Evolutionary conservation across 2,329 filamentous ascomycete genomes (phyloP), one percentile per base, ranked within the genome.

Genomic region (Blastomyces percursus): DNA sequence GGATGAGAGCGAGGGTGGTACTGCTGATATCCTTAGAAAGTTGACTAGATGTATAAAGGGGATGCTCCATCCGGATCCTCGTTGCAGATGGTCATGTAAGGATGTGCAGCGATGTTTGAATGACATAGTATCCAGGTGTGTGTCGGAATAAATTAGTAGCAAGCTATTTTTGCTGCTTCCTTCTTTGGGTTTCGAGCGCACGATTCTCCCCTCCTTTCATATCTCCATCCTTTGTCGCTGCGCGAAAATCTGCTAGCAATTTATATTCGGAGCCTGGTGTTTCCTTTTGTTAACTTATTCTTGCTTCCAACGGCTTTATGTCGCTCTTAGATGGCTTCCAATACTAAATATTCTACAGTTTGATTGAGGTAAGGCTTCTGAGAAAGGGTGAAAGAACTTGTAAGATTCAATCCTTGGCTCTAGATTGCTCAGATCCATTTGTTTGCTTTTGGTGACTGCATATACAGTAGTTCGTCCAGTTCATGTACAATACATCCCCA

Each of bases 51-150:
- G 76, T 62, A 76, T 79, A 19, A 66, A 66, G 54, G 73, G 75
- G 21, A 79, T 79, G 77, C 68, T 79, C 61, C 71, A 76, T 8
- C 71, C 71, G 3, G 69, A 74, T 50, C 70, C 75, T 4, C 66
- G 66, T 35, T 64, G 64, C 42, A 70, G 77, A 61, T 79, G 74
- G 76, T 66, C 66, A 27, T 78, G 75, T 59, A 67, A 67, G 27
- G 66, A 73, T 62, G 72, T 77, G 24, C 73, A 73, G 60, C 66
- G 70, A 40, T 69, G 69, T 61, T 64, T 79, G 35, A 71, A 74
- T 32, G 62, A 62, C n/a, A 63, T 73, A 40, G 66, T 74, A 30
- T 64, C 67, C 40, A 64, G 48, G 64, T 58, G 21, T 68, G 59
- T 55, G 12, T 21, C 4, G 54, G n/a, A 57, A 7, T 24, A 12